Percentiles rank a stretch among this genome's conserved stretches.
These are phyloP conservation scores for Sugiyamaella marilandica DNA, from an alignment of 805 yeast genomes.

Conservation along the genomic window DNA sequence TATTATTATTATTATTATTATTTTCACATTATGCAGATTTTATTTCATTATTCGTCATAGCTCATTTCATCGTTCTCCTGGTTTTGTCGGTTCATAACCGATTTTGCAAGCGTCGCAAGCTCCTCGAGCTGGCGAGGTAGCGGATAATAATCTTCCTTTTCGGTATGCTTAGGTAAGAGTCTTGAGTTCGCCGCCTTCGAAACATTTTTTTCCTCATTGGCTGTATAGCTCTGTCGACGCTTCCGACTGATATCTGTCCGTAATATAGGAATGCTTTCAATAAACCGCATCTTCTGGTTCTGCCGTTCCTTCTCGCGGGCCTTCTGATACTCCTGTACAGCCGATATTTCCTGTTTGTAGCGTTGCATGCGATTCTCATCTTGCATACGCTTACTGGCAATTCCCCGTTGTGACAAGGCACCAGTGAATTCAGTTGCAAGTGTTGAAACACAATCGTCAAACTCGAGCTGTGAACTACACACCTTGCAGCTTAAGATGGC, in stretches of 20 bases:
- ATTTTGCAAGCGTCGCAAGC: constrained; percentile 3
- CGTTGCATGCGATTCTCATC: not conserved
- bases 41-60: not conserved
- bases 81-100: not conserved
- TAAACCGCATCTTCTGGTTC: not conserved
- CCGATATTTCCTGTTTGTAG: not conserved
- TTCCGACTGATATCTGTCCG: too few relatives aligned
- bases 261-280: not conserved
- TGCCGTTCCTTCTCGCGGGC: too few relatives aligned
- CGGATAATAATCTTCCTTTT: not conserved
- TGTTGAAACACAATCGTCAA: not conserved
- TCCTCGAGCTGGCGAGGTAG: constrained; percentile 8
- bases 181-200: too few relatives aligned
- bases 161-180: too few relatives aligned
- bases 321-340: not conserved
- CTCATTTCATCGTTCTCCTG: not conserved
- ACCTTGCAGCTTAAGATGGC: not conserved
- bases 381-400: not conserved
- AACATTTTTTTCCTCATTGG: too few relatives aligned
- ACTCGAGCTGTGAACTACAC: not conserved
- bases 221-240: too few relatives aligned
- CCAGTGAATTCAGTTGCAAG: not conserved
- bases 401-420: not conserved
- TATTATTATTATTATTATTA: not conserved
- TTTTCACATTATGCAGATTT: not conserved